Evolutionary conservation across 169 alveolate species (phyloP), one percentile per base, ranked within the genome.

Genomic region (Cyclospora cayetanensis): DNA sequence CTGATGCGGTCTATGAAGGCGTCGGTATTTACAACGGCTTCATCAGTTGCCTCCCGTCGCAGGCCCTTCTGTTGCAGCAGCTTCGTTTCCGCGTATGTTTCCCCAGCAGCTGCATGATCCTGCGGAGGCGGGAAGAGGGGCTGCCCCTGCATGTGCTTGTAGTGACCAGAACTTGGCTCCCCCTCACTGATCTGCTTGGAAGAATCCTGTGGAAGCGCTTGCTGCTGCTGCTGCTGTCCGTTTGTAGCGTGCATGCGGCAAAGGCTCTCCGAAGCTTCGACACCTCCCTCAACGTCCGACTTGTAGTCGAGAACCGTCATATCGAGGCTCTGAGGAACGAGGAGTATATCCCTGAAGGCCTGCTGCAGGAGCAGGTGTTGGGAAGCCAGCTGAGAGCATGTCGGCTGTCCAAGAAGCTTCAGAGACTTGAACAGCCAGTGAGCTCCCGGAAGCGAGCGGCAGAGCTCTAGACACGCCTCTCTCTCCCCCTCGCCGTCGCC

Each of bases 401-500:
- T 94, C 1, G 98, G 98, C 90, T 96, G 98, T 7, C 94, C 68
- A 86, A 96, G 91, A 79, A 96, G 94, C 76, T 96, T 96, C 72
- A 96, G 90, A 27, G 96, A 95, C 85, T 96, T 96, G 93, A 96
- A 96, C 7, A 94, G 70, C 96, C 98, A 96, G 39, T 91, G 91
- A 29, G 94, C 93, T 90, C 92, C 93, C 68, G 95, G 93, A 55
- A 95, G 90, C 43, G 90, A 86, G 35, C 95, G 87, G 42, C 97
- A 96, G 68, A 96, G 87, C 55, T 95, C 94, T 94, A 96, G 88
- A 65, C 98, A 96, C 3, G 98, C 98, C 70, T 96, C 97, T n/a
- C 98, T 93, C 91, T 96, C 98, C 55, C 96, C 97, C 46, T 95
- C 93, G 11, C 98, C 98, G 82, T 96, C 98, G 31, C 98, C 98